Evolutionary conservation across 23 red algal genomes (phyloP), one percentile per base, ranked within the genome.

Genomic region (Cyanidioschyzon merolae): DNA sequence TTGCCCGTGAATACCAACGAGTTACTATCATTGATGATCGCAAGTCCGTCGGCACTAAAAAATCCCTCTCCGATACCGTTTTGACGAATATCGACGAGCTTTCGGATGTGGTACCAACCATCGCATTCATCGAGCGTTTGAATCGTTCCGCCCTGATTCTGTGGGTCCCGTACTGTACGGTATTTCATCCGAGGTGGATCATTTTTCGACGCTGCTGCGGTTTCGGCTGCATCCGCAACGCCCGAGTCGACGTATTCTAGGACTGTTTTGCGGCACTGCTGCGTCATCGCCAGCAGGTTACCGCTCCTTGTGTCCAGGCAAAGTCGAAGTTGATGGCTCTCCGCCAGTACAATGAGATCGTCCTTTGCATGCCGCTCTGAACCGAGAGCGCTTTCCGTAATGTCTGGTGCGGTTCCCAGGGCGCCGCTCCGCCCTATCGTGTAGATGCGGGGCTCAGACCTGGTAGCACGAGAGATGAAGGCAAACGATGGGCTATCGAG

Each of bases 111-210:
- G n/a, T 32, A 32, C 78, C 78, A 81, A 0, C 78, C 78, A 50
- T 81, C 50, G 2, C 58, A 67, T 17, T 57, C 40, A 30, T 81
- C 78, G 34, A 81, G 68, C 16, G 78, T 81, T 40, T 71, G 57
- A 35, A 21, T 59, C 7, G 78, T 81, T 7, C 78, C 78, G 26
- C 78, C 78, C 78, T 41, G 39, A 58, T 81, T 81, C 15, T 31
- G 50, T 1, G 37, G 15, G 57, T 71, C 1, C 51, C 12, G 63
- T 15, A 54, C 45, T 7, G 21, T 21, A 21, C 45, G 45, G 45
- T 54, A 54, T 54, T 21, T 54, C 21, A 21, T 54, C 45, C 12
- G 21, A 15, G 45, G 45, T 21, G 45, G 45, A 54, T 21, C 21
- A 21, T 15, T 54, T 54, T 54, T 7, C 45, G 45, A 54, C 45